Evolutionary conservation across 129 eudicot species (phyloP).

Genomic region (Apium graveolens): DNA sequence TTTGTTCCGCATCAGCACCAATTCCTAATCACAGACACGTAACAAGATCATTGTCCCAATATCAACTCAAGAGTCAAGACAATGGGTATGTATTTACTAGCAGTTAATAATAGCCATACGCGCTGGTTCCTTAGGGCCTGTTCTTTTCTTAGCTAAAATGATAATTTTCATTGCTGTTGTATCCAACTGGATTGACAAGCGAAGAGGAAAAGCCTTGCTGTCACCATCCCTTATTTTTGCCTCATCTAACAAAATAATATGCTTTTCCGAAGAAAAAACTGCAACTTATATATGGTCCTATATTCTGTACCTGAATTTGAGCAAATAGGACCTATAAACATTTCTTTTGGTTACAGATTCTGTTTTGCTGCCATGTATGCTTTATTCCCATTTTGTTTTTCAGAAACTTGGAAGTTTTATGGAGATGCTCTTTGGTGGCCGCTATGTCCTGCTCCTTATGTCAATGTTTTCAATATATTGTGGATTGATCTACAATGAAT

Average conservation of each 20-base stretch:
- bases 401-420: conserved; percentile 99
- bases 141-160: too few relatives aligned
- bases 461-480: conserved; percentile 90
- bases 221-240: background rate
- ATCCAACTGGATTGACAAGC: background rate
- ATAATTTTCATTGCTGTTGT: background rate
- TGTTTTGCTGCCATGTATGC: background rate
- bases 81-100: background rate
- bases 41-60: background rate
- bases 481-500: conserved; percentile 92
- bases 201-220: background rate
- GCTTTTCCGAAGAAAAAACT: too few relatives aligned
- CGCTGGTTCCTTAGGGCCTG: background rate
- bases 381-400: background rate
- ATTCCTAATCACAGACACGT: background rate
- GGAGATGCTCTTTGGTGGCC: conserved; percentile 99
- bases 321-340: background rate
- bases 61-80: background rate
- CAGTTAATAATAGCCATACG: background rate
- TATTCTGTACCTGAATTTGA: background rate
- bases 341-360: background rate
- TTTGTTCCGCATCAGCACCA: too few relatives aligned
- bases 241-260: too few relatives aligned
- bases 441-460: conserved; percentile 89
- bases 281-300: background rate